Evolutionary conservation across 768 basidiomycete genomes (phyloP).

Genomic region (Dentipellis fragilis): DNA sequence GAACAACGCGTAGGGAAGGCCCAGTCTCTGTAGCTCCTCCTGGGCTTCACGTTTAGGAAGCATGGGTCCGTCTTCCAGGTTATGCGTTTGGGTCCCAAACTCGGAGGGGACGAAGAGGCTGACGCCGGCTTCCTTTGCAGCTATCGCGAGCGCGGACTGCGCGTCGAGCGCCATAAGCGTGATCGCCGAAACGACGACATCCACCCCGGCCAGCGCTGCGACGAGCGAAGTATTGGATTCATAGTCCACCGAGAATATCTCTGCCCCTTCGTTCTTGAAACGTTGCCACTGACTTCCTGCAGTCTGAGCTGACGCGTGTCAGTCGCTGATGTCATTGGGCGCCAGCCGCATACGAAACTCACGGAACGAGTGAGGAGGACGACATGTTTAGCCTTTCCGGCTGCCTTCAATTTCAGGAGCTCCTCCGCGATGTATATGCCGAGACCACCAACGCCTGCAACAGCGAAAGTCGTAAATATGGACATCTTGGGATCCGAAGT

Average conservation of each 20-base stretch:
- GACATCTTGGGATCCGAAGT: too few relatives aligned
- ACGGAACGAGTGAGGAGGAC: background rate
- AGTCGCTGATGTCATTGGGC: background rate
- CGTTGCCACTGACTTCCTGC: too few relatives aligned
- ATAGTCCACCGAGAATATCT: background rate
- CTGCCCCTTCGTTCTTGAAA: background rate
- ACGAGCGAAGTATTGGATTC: background rate
- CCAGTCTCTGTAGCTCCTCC: background rate
- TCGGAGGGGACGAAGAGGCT: slow-evolving; percentile 11
- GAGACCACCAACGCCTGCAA: slow-evolving; percentile 2
- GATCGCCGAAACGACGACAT: slow-evolving; percentile 2
- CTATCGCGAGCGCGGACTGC: background rate
- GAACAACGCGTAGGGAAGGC: slow-evolving; percentile 3
- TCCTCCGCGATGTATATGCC: slow-evolving; percentile 3
- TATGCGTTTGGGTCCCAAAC: slow-evolving; percentile 14
- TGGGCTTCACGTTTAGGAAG: background rate
- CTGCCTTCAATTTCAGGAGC: slow-evolving; percentile 3
- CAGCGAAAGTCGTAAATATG: background rate
- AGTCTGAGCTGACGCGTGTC: background rate
- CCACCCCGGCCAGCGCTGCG: background rate
- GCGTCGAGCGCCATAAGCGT: background rate
- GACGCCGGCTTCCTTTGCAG: slow-evolving; percentile 4
- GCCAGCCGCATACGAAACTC: background rate
- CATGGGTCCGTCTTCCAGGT: background rate
- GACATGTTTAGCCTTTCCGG: background rate